phyloP scores from a whole-genome alignment of 768 basidiomycete species.

The Cubamyces lactineus region DNA sequence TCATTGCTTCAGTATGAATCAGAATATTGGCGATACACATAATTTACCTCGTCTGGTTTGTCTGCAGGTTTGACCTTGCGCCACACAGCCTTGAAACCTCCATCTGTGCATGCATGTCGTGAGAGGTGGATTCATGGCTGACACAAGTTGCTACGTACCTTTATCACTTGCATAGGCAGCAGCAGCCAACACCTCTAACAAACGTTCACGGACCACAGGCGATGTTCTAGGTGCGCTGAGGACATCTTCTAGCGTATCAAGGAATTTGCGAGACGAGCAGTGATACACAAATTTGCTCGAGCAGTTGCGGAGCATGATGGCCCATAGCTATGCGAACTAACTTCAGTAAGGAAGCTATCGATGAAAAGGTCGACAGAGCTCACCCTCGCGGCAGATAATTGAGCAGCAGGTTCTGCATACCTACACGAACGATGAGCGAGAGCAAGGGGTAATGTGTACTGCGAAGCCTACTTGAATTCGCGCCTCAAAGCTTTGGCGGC shows the following conservation, averaged over 20 bases:
- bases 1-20: not conserved
- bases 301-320: conserved; percentile 86
- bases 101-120: conserved; percentile 34
- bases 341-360: not conserved
- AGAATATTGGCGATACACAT: not conserved
- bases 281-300: conserved; percentile 71
- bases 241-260: conserved; percentile 78
- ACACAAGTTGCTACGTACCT: conserved; percentile 27
- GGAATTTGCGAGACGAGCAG: conserved; percentile 74
- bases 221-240: conserved; percentile 62
- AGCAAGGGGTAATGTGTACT: conserved; percentile 25
- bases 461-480: conserved; percentile 74
- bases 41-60: conserved; percentile 76
- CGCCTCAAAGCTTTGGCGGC: conserved; percentile 79
- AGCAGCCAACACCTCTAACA: conserved; percentile 82
- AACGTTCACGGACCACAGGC: conserved; percentile 79
- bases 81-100: conserved; percentile 76
- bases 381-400: conserved; percentile 77
- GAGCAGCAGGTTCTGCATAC: conserved; percentile 75
- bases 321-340: conserved; percentile 69
- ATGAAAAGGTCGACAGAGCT: conserved; percentile 24
- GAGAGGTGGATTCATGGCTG: not conserved
- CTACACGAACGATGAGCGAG: conserved; percentile 38
- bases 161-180: conserved; percentile 69
- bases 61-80: conserved; percentile 75